phyloP scores from a whole-genome alignment of 768 basidiomycete species.

The Amylocystis lapponica region DNA sequence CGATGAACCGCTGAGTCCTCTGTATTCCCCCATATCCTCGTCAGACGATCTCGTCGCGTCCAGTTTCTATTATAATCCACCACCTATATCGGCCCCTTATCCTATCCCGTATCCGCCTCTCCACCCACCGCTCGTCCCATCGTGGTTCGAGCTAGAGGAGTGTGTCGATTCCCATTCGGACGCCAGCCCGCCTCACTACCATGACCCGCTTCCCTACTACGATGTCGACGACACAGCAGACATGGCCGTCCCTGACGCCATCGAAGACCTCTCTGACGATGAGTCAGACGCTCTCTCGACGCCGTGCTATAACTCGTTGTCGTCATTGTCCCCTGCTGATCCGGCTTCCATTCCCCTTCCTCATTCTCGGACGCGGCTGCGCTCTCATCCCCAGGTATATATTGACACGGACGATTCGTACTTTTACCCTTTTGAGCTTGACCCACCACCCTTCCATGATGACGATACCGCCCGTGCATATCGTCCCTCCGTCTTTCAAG shows the following conservation, averaged over 20 bases:
- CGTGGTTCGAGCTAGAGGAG: constrained; percentile 38
- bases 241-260: constrained; percentile 68
- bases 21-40: constrained; percentile 67
- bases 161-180: constrained; percentile 37
- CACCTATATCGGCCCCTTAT: constrained; percentile 46
- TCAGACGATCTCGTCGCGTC: constrained; percentile 64
- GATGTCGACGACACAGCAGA: constrained; percentile 62
- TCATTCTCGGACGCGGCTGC: constrained; percentile 43
- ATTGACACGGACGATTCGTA: constrained; percentile 54
- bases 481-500: constrained; percentile 42
- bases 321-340: constrained; percentile 47
- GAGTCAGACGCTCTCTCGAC: constrained; percentile 70
- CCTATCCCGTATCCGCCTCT: constrained; percentile 64
- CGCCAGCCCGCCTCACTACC: constrained; percentile 27
- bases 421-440: constrained; percentile 62
- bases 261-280: constrained; percentile 83
- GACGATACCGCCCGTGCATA: constrained; percentile 33
- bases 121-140: constrained; percentile 50
- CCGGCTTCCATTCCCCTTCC: constrained; percentile 46
- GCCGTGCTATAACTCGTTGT: constrained; percentile 55
- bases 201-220: constrained; percentile 60
- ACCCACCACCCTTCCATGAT: constrained; percentile 65
- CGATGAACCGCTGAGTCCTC: constrained; percentile 48
- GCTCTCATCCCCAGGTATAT: constrained; percentile 50
- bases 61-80: constrained; percentile 36